Evolutionary conservation across 768 basidiomycete genomes (phyloP).

Genomic region (Rhizopogon sp.): DNA sequence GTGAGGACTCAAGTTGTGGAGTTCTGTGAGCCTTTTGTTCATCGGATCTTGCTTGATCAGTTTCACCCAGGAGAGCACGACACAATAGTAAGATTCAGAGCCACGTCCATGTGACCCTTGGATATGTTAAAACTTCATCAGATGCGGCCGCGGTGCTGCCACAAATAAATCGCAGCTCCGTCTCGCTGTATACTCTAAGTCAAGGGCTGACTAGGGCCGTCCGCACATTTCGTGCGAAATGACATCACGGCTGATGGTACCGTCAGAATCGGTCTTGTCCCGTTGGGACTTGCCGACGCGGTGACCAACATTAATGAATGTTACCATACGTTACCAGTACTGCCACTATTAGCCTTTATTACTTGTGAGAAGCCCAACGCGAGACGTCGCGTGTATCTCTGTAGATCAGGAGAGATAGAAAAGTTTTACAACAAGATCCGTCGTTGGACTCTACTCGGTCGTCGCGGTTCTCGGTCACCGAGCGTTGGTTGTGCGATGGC

Average conservation of each 20-base stretch:
- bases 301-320: neutral
- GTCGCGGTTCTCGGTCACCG: neutral
- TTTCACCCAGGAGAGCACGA: neutral
- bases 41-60: neutral
- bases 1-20: too few relatives aligned
- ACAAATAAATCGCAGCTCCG: too few relatives aligned
- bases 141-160: neutral
- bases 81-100: too few relatives aligned
- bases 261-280: too few relatives aligned
- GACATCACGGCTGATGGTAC: neutral
- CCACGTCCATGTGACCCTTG: constrained; percentile 8
- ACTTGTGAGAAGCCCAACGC: neutral
- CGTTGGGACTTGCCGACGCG: too few relatives aligned
- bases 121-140: neutral
- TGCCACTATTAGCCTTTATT: neutral
- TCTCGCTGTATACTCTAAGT: too few relatives aligned
- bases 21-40: neutral
- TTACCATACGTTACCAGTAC: too few relatives aligned
- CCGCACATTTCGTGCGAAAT: neutral
- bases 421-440: neutral
- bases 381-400: neutral
- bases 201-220: neutral
- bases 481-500: neutral
- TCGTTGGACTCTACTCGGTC: neutral
- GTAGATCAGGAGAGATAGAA: neutral